These are phyloP conservation scores for Globisporangium uncinulatum DNA, from an alignment of 352 stramenopile genomes.

Conservation along the genomic window DNA sequence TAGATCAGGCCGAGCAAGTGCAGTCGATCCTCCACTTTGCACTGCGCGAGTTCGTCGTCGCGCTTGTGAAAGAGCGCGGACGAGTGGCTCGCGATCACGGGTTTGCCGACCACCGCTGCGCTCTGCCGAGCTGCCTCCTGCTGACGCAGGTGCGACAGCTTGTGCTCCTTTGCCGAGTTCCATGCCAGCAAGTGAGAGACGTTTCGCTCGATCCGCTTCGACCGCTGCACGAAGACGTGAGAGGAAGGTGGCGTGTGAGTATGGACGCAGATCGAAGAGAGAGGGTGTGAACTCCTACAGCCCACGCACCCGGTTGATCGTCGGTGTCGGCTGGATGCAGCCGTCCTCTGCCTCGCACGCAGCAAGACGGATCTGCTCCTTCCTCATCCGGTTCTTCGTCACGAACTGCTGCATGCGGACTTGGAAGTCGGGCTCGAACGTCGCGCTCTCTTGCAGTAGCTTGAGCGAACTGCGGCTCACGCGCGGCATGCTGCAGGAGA, in stretches of 20 bases:
- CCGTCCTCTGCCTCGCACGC: conserved; percentile 24
- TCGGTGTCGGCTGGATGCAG: conserved; percentile 23
- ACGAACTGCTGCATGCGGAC: conserved; percentile 48
- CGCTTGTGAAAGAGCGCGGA: conserved; percentile 24
- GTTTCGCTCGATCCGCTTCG: conserved; percentile 45
- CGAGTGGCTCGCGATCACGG: conserved; percentile 28
- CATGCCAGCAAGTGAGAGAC: conserved; percentile 62
- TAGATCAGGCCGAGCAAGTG: conserved; percentile 68
- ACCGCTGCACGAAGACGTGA: conserved; percentile 25
- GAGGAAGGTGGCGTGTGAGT: background rate
- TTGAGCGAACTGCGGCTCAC: conserved; percentile 26
- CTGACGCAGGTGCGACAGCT: conserved; percentile 36
- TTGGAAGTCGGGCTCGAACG: conserved; percentile 62
- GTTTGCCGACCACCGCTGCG: conserved; percentile 24
- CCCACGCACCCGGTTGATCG: conserved; percentile 48
- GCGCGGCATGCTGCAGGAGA: background rate
- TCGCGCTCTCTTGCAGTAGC: conserved; percentile 35
- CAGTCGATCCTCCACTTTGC: conserved; percentile 64
- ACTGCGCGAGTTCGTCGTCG: conserved; percentile 44
- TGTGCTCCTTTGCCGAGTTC: conserved; percentile 52
- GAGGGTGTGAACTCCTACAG: background rate
- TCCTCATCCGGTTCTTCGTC: conserved; percentile 30
- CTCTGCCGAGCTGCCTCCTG: conserved; percentile 25
- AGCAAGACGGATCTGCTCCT: conserved; percentile 36
- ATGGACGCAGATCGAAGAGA: background rate